Evolutionary conservation across 2,329 filamentous ascomycete species (phyloP).

Genomic region (Bimuria novae-zelandiae): DNA sequence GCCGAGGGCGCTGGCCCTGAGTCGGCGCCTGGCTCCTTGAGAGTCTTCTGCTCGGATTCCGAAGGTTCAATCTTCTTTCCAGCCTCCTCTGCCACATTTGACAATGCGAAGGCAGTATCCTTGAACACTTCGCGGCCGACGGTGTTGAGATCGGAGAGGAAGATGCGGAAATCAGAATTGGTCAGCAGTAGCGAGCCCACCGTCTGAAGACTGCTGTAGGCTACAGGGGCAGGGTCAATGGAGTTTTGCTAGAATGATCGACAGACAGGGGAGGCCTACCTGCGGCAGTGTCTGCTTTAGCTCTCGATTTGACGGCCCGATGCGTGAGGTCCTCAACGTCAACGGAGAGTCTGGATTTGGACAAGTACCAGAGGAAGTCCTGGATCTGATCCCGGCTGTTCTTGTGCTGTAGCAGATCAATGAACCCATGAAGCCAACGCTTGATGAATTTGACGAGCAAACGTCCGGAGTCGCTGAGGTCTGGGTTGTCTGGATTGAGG

Average conservation of each 20-base stretch:
- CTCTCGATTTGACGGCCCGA: constrained; percentile 65
- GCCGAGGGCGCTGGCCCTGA: constrained; percentile 58
- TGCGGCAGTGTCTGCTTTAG: constrained; percentile 72
- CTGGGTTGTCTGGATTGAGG: constrained; percentile 73
- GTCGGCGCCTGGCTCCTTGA: constrained; percentile 59
- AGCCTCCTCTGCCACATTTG: constrained; percentile 73
- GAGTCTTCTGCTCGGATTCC: constrained; percentile 59
- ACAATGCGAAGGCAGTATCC: constrained; percentile 81
- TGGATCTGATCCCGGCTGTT: constrained; percentile 85
- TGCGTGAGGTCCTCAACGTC: constrained; percentile 67
- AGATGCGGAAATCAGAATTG: constrained; percentile 87
- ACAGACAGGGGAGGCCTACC: constrained; percentile 52
- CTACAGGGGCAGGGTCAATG: constrained; percentile 49
- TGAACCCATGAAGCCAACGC: constrained; percentile 77
- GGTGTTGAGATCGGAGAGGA: constrained; percentile 78
- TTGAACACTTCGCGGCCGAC: constrained; percentile 83
- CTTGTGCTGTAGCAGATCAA: constrained; percentile 80
- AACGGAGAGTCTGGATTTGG: constrained; percentile 72
- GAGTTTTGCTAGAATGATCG: not conserved
- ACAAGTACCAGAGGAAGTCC: constrained; percentile 85
- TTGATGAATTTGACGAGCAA: constrained; percentile 73
- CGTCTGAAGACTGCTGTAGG: constrained; percentile 81
- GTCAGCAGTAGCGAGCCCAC: constrained; percentile 83
- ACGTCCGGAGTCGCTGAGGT: constrained; percentile 78
- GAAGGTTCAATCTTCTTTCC: constrained; percentile 75